Percentiles rank a stretch among this genome's conserved stretches.
Evolutionary conservation across 805 yeast species (phyloP).

Genomic region (Teunomyces pallodes): DNA sequence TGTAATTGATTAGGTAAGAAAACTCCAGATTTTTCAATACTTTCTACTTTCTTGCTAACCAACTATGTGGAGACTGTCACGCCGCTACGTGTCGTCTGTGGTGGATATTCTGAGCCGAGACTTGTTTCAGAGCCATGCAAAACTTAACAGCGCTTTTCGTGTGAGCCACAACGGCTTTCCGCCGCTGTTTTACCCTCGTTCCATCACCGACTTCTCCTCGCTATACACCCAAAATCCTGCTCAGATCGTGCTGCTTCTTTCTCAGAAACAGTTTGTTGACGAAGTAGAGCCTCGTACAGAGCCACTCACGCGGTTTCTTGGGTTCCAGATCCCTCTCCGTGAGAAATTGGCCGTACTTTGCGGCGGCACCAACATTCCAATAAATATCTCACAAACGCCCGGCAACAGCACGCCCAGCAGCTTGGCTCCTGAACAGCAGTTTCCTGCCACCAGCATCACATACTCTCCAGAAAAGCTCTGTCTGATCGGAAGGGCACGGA

Average conservation of each 20-base stretch:
- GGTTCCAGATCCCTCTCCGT: constrained; percentile 18
- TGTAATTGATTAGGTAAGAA: not conserved
- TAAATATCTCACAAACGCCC: not conserved
- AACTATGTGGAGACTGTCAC: not conserved
- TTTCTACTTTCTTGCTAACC: not conserved
- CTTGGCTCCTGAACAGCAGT: not conserved
- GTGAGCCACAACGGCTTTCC: constrained; percentile 10
- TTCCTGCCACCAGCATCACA: too few species aligned
- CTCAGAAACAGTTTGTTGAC: constrained; percentile 7
- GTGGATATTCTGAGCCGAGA: constrained; percentile 21
- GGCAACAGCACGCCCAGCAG: not conserved
- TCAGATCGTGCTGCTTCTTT: constrained; percentile 8
- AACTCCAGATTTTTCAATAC: not conserved
- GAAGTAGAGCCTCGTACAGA: constrained; percentile 10
- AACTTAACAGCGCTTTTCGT: constrained; percentile 11
- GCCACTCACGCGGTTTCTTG: constrained; percentile 24
- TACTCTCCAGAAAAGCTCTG: constrained; percentile 20
- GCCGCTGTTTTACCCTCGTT: constrained; percentile 15
- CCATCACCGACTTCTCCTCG: constrained; percentile 14
- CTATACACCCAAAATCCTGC: constrained; percentile 9
- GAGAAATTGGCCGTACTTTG: constrained; percentile 28
- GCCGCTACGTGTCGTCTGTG: not conserved
- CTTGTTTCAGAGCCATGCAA: constrained; percentile 12
- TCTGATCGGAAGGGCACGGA: constrained; percentile 23
- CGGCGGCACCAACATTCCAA: constrained; percentile 27